Conservation (phyloP, 257 asterid genomes). For the Ilex aquifolium region DNA sequence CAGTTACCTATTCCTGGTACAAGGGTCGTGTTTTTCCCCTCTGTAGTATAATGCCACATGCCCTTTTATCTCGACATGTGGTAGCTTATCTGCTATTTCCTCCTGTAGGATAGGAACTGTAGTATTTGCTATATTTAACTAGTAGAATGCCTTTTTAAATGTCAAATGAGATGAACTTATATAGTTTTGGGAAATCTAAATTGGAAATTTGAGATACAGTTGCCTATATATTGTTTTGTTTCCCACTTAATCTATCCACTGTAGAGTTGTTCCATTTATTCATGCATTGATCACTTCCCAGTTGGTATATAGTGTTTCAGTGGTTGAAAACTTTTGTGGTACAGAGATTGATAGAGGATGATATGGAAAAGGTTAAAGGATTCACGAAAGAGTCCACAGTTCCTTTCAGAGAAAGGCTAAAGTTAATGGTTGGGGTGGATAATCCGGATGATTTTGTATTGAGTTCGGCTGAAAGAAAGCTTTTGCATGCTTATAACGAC, state of each 20-base stretch:
- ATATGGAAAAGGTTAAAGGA: constrained; percentile 65
- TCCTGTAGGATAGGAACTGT: too few relatives aligned
- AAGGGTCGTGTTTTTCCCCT: too few relatives aligned
- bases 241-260: neutral
- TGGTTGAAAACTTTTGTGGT: neutral
- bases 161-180: too few relatives aligned
- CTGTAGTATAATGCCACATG: too few relatives aligned
- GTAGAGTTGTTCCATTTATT: neutral
- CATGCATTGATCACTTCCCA: neutral
- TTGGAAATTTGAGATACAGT: too few relatives aligned
- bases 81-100: too few relatives aligned
- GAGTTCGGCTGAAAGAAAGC: constrained; percentile 68
- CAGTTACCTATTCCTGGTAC: too few relatives aligned
- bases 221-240: neutral
- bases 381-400: constrained; percentile 53
- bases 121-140: too few relatives aligned
- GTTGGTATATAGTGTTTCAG: neutral
- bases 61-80: too few relatives aligned
- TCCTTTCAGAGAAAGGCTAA: constrained; percentile 76
- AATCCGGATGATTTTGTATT: constrained; percentile 78
- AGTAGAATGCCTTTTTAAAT: too few relatives aligned
- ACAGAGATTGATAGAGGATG: constrained; percentile 68
- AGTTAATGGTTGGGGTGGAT: constrained; percentile 74
- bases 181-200: too few relatives aligned
- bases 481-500: constrained; percentile 70